phyloP scores from a whole-genome alignment of 2,329 filamentous ascomycete species.

The Sporothrix euskadiensis region DNA sequence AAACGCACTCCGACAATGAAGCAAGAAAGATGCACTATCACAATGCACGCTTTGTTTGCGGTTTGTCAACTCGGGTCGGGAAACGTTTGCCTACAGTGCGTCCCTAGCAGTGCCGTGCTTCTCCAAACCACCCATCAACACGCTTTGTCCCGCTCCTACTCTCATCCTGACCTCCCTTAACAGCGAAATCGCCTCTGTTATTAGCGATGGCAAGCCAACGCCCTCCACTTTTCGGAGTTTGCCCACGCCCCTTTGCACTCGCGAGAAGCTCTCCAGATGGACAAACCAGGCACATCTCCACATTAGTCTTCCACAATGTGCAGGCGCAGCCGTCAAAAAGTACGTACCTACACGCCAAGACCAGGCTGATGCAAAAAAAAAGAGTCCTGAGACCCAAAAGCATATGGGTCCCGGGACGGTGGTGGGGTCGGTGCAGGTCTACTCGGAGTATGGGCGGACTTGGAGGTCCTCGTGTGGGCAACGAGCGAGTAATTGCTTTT shows the following conservation, averaged over 20 bases:
- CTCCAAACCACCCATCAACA: neutral
- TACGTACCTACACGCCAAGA: neutral
- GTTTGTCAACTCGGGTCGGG: constrained; percentile 4
- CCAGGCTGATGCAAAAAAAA: constrained; percentile 17
- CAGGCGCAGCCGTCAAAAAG: constrained; percentile 2
- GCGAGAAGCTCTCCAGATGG: neutral
- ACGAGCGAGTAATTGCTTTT: neutral
- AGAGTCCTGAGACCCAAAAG: constrained; percentile 23
- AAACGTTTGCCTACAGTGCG: constrained; percentile 24
- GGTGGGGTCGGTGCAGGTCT: neutral
- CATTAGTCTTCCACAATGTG: neutral
- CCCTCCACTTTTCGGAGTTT: constrained; percentile 16
- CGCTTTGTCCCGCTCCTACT: neutral
- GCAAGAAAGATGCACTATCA: neutral
- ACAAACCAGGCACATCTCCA: constrained; percentile 16
- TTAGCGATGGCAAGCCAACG: constrained; percentile 4
- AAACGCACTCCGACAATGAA: neutral
- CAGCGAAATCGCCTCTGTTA: constrained; percentile 10
- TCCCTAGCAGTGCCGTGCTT: neutral
- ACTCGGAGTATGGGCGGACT: constrained; percentile 11
- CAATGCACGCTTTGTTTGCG: neutral
- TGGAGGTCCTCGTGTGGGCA: constrained; percentile 19
- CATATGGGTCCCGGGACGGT: constrained; percentile 5
- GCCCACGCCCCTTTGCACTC: neutral
- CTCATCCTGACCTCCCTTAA: neutral